Percentiles rank a stretch among this genome's conserved stretches.
These are phyloP conservation scores for Podospora appendiculata DNA, from an alignment of 495 filamentous ascomycete species.

Conservation along the genomic window DNA sequence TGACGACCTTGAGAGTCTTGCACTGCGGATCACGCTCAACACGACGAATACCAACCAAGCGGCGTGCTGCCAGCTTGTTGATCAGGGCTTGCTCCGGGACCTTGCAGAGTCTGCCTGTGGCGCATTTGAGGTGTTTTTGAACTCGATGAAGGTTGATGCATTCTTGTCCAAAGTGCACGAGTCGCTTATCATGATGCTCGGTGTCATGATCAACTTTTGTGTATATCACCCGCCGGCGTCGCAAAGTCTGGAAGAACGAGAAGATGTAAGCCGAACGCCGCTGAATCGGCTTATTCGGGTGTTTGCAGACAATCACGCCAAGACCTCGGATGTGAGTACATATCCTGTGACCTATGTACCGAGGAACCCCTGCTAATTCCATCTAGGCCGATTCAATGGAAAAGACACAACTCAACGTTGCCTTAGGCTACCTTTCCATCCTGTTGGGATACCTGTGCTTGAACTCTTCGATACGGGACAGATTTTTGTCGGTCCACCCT, in stretches of 20 bases:
- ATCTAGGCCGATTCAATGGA: slow-evolving; percentile 72
- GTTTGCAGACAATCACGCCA: slow-evolving; percentile 45
- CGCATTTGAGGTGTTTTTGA: slow-evolving; percentile 36
- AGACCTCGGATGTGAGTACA: slow-evolving; percentile 39
- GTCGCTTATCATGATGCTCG: slow-evolving; percentile 68
- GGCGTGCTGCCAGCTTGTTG: slow-evolving; percentile 60
- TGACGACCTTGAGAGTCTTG: slow-evolving; percentile 27
- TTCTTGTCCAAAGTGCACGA: slow-evolving; percentile 47
- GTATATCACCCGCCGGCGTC: slow-evolving; percentile 59
- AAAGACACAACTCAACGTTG: slow-evolving; percentile 79
- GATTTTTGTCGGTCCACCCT: slow-evolving; percentile 45
- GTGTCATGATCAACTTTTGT: slow-evolving; percentile 81
- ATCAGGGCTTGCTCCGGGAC: slow-evolving; percentile 45
- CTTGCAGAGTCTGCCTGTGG: slow-evolving; percentile 37
- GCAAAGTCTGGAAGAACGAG: slow-evolving; percentile 24
- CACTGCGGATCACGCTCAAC: slow-evolving; percentile 74
- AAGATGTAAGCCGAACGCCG: slow-evolving; percentile 18
- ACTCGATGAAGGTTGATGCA: slow-evolving; percentile 27
- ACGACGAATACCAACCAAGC: slow-evolving; percentile 72
- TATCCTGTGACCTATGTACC: slow-evolving; percentile 18
- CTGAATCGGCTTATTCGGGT: slow-evolving; percentile 39
- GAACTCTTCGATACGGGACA: slow-evolving; percentile 39
- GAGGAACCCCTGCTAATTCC: background rate
- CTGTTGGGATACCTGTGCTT: slow-evolving; percentile 75
- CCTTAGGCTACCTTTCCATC: slow-evolving; percentile 83